Base-by-base conservation (phyloP, 106 monocot genomes). In the Dendrobium officinale region DNA sequence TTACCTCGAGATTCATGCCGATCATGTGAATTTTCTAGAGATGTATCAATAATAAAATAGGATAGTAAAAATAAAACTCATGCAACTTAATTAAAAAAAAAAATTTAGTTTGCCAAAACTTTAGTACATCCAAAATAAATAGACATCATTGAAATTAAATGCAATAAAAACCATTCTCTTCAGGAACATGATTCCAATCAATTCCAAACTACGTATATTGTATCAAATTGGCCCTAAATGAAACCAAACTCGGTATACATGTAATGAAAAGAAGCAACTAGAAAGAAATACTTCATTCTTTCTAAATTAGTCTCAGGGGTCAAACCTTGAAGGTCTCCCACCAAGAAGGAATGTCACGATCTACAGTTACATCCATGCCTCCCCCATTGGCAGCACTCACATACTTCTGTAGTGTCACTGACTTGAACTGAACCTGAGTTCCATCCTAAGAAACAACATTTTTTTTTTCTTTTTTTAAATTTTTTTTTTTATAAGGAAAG, bases 251-350 rank as follows among this genome's bases (percentile, higher is more conserved):
- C 6, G 6, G 3, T 4, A 22, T 66, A 2, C 5, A 66, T 8
- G 64, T 24, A 13, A 51, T 51, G 7, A 17, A 66, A 72, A 72
- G 72, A 72, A 72, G 10, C 15, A 33, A 15, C 5, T 0, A 72
- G 1, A 40, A 51, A 51, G 13, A 48, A 72, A 72, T 17, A 9
- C 74, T 74, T 74, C 41, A 74, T 16, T 74, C 20, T 70, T 70
- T 44, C 43, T 8, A 74, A 44, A 42, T 41, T 20, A 74, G 42
- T 74, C 19, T 9, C 8, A 31, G 11, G 18, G 20, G 5, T n/a
- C 73, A 73, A 16, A 95, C 95, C 90, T 81, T 92, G 80, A 95
- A 92, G 54, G 92, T 95, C 82, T 92, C 95, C 92, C 92, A 95
- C 29, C 83, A 75, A 10, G 92, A 92, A 61, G 92, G 79, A 33